phyloP scores from a whole-genome alignment of 148 eudicot genomes.

The Rhododendron ferrugineum region DNA sequence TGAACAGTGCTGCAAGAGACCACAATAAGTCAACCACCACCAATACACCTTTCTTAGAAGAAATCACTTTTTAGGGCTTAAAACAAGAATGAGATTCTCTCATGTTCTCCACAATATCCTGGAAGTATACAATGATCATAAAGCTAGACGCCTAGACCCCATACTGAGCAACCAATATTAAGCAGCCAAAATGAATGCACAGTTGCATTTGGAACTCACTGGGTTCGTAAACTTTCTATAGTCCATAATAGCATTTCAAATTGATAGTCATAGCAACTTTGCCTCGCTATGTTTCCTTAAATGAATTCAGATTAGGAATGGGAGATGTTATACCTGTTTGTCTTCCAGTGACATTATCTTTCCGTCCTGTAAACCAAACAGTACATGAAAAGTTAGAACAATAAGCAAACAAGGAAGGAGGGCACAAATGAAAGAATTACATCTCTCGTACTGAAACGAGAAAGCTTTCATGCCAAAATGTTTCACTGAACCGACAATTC shows the following conservation, averaged over 20 bases:
- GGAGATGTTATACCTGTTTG: conserved; percentile 53
- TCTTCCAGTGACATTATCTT: conserved; percentile 52
- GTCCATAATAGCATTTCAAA: not conserved
- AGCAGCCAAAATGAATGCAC: not conserved
- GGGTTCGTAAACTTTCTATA: not conserved
- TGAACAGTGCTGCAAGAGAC: too few relatives aligned
- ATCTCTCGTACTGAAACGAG: not conserved
- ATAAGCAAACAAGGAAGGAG: not conserved
- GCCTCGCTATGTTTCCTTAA: not conserved
- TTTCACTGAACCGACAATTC: not conserved
- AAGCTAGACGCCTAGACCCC: not conserved
- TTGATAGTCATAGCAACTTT: not conserved
- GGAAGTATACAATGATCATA: not conserved
- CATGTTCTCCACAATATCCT: not conserved
- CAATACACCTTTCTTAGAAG: too few relatives aligned
- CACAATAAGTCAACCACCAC: too few relatives aligned
- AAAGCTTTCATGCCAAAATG: not conserved
- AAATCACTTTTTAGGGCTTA: too few relatives aligned
- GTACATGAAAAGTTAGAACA: not conserved
- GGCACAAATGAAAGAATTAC: too few relatives aligned
- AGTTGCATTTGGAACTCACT: not conserved
- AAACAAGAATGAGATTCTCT: not conserved
- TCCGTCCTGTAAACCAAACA: conserved; percentile 48
- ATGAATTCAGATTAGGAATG: not conserved
- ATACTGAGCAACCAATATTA: not conserved